These are phyloP conservation scores for Fusarium denticulatum DNA, from an alignment of 2,329 filamentous ascomycete species.

Conservation along the genomic window DNA sequence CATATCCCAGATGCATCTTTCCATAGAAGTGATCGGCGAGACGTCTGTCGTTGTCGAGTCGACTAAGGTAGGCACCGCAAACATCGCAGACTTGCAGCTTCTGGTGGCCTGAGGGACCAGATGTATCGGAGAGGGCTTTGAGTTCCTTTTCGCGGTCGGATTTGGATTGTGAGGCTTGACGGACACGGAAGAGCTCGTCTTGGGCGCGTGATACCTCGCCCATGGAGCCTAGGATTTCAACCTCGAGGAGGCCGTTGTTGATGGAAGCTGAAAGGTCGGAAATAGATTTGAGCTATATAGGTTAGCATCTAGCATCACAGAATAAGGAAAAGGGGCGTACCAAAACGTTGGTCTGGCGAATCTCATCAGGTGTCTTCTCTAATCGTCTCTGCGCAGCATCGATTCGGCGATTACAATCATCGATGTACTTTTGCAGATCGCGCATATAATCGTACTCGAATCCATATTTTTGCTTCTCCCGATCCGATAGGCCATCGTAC, in stretches of 20 bases:
- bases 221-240: slow-evolving; percentile 84
- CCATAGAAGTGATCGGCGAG: slow-evolving; percentile 98
- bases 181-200: slow-evolving; percentile 88
- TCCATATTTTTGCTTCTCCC: slow-evolving; percentile 80
- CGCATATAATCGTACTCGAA: slow-evolving; percentile 98
- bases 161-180: slow-evolving; percentile 82
- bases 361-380: slow-evolving; percentile 98
- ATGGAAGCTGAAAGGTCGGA: slow-evolving; percentile 82
- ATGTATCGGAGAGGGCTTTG: slow-evolving; percentile 90
- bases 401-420: slow-evolving; percentile 94
- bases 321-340: slow-evolving; percentile 48
- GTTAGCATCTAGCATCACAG: slow-evolving; percentile 11
- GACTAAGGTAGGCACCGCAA: slow-evolving; percentile 91
- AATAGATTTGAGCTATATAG: slow-evolving; percentile 76
- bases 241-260: slow-evolving; percentile 83
- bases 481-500: slow-evolving; percentile 78
- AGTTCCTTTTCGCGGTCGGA: slow-evolving; percentile 87
- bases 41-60: slow-evolving; percentile 92
- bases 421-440: slow-evolving; percentile 95
- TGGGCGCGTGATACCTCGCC: slow-evolving; percentile 83
- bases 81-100: slow-evolving; percentile 99
- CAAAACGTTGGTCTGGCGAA: slow-evolving; percentile 90
- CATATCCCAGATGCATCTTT: slow-evolving; percentile 99
- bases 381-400: slow-evolving; percentile 87
- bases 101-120: slow-evolving; percentile 92